Evolutionary conservation across 1,139 yeast genomes (phyloP).

Genomic region (Taphrina sp.): DNA sequence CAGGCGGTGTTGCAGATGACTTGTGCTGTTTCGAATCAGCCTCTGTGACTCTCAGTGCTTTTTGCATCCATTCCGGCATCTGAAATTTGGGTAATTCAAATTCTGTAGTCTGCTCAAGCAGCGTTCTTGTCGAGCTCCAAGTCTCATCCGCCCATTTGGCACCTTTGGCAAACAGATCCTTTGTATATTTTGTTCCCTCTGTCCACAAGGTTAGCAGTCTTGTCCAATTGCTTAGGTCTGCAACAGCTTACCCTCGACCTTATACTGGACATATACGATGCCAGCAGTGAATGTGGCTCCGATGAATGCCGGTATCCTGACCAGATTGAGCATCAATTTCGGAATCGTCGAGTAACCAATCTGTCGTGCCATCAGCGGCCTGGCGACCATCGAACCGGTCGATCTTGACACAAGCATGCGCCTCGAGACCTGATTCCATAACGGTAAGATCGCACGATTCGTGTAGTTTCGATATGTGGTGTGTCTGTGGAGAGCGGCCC

Average conservation of each 20-base stretch:
- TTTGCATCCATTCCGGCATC: slow-evolving; percentile 25
- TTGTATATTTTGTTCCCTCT: slow-evolving; percentile 72
- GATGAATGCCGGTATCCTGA: slow-evolving; percentile 70
- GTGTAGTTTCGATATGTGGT: slow-evolving; percentile 16
- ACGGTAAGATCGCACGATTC: slow-evolving; percentile 6
- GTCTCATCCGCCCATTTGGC: slow-evolving; percentile 50
- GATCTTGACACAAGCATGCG: slow-evolving; percentile 13
- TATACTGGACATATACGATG: slow-evolving; percentile 86
- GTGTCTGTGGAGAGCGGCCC: too few relatives aligned
- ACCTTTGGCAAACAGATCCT: slow-evolving; percentile 60
- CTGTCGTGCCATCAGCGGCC: neutral
- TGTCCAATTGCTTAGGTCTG: neutral
- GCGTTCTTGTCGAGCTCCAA: slow-evolving; percentile 1
- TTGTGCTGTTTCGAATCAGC: neutral
- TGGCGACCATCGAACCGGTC: neutral
- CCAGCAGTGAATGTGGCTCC: slow-evolving; percentile 95
- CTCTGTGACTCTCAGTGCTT: slow-evolving; percentile 8
- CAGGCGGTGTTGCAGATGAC: neutral
- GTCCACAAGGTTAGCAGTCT: slow-evolving; percentile 1
- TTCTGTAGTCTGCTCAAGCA: slow-evolving; percentile 46
- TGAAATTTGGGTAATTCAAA: slow-evolving; percentile 11
- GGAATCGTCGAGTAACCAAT: slow-evolving; percentile 42
- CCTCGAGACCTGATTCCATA: slow-evolving; percentile 3
- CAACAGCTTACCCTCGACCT: slow-evolving; percentile 55
- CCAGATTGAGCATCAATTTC: slow-evolving; percentile 56